Base-by-base conservation (phyloP, 768 basidiomycete species). In the Exsudoporus frostii region DNA sequence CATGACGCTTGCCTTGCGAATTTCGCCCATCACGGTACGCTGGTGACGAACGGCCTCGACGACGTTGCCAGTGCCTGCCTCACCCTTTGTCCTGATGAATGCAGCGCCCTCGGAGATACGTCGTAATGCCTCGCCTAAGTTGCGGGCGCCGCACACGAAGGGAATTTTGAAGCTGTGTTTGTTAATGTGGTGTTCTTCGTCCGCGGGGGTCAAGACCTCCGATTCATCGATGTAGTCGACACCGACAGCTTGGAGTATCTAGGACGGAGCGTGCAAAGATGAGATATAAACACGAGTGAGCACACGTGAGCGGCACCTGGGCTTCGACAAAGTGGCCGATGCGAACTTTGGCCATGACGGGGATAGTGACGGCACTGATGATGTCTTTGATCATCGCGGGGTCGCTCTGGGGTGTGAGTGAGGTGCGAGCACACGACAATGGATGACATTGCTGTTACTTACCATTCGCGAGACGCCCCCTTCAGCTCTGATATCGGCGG, bases 301-400 rank as follows among this genome's bases (percentile, higher is more conserved):
- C 9, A 13, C 3, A 14, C 1, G 30, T 22, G 11, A 19, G 46
- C 74, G 59, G 59, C 56, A 87, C 90, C 79, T 92, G 94, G 6
- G 95, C 94, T 74, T 99, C 97, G 52, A 96, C 94, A 63, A 96
- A 90, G 72, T 99, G 97, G 0, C 97, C 97, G 69, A 99, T 98
- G 58, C 97, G 85, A 56, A 88, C 91, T 71, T 95, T 91, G 32
- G 90, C 90, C 90, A 98, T 98, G 69, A 98, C 94, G 9, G 94
- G 95, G 62, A 98, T 95, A 22, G 94, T 95, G 45, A 98, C 96
- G 20, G 96, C 88, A 55, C 85, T 88, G 57, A 91, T 88, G 70
- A 98, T 98, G 66, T 90, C 80, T 70, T 97, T 98, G 79, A 99
- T 98, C 88, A 98, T 91, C 45, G 83, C 77, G 7, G 96, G 96